phyloP scores from a whole-genome alignment of 768 basidiomycete genomes.

The Pleurotus eryngii region DNA sequence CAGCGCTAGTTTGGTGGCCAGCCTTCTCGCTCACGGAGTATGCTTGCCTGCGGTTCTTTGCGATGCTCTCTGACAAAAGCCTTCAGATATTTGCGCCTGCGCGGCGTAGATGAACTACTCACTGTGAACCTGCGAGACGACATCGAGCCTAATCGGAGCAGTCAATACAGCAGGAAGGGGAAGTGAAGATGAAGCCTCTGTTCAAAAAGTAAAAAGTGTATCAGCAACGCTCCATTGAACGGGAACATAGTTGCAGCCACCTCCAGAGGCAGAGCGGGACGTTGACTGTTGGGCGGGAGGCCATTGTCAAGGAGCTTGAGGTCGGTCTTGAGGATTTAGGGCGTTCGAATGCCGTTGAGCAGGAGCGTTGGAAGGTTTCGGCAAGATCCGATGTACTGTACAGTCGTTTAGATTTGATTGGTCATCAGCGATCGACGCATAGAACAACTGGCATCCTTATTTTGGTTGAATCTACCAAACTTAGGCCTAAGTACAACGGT shows the following conservation, averaged over 20 bases:
- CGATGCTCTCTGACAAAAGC: conserved; percentile 75
- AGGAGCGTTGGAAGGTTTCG: background rate
- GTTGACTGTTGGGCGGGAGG: conserved; percentile 89
- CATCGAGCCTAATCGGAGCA: conserved; percentile 97
- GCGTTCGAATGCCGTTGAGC: conserved; percentile 14
- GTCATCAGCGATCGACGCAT: background rate
- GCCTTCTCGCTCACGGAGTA: conserved; percentile 97
- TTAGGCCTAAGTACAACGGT: too few relatives aligned
- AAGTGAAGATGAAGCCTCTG: conserved; percentile 84
- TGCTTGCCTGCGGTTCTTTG: conserved; percentile 96
- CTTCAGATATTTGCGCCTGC: background rate
- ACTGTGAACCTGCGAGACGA: conserved; percentile 99
- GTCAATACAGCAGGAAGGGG: conserved; percentile 95
- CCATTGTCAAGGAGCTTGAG: conserved; percentile 56
- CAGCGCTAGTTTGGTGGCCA: conserved; percentile 97
- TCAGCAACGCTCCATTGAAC: background rate
- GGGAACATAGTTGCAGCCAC: conserved; percentile 33
- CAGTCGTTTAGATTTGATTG: background rate
- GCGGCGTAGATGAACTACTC: conserved; percentile 35
- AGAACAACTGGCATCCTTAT: background rate
- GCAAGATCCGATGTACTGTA: conserved; percentile 6
- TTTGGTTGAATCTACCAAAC: background rate
- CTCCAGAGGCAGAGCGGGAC: conserved; percentile 77
- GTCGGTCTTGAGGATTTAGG: conserved; percentile 40
- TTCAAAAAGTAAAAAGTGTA: conserved; percentile 14